Evolutionary conservation across 176 grass and related monocot species (phyloP).

Genomic region (Melocanna baccifera): DNA sequence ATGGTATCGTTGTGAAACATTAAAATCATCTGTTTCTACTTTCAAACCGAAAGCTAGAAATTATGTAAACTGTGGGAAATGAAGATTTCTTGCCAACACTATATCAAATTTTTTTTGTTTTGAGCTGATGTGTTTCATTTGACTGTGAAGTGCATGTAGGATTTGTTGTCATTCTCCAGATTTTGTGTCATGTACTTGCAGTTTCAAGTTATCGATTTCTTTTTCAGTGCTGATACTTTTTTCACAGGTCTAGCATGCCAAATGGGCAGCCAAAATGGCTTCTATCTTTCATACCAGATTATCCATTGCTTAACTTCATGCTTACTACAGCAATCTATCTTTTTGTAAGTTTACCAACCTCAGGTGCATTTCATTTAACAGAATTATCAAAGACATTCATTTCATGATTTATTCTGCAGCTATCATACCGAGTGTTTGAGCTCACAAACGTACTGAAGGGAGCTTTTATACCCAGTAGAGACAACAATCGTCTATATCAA

Average conservation of each 20-base stretch:
- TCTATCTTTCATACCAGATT: conserved; percentile 74
- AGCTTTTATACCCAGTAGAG: conserved; percentile 77
- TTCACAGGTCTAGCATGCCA: conserved; percentile 77
- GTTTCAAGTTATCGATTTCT: neutral
- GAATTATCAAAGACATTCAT: conserved; percentile 13
- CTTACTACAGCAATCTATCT: conserved; percentile 89
- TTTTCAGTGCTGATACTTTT: neutral
- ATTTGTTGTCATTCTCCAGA: neutral
- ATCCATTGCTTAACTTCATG: conserved; percentile 98
- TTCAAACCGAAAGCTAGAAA: neutral
- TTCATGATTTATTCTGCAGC: conserved; percentile 43
- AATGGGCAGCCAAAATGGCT: conserved; percentile 92
- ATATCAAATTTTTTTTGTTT: neutral
- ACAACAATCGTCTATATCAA: conserved; percentile 70
- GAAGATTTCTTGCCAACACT: neutral
- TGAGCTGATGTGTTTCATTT: neutral
- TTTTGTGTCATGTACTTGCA: neutral
- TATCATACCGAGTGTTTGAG: conserved; percentile 76
- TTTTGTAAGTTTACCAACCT: conserved; percentile 46
- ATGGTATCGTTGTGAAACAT: neutral
- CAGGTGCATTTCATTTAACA: neutral
- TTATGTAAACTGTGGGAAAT: neutral
- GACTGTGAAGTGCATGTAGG: neutral
- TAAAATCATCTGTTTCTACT: neutral
- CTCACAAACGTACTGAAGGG: conserved; percentile 48